Evolutionary conservation across 2,329 filamentous ascomycete species (phyloP), one percentile per base, ranked within the genome.

Genomic region (Scedosporium dehoogii): DNA sequence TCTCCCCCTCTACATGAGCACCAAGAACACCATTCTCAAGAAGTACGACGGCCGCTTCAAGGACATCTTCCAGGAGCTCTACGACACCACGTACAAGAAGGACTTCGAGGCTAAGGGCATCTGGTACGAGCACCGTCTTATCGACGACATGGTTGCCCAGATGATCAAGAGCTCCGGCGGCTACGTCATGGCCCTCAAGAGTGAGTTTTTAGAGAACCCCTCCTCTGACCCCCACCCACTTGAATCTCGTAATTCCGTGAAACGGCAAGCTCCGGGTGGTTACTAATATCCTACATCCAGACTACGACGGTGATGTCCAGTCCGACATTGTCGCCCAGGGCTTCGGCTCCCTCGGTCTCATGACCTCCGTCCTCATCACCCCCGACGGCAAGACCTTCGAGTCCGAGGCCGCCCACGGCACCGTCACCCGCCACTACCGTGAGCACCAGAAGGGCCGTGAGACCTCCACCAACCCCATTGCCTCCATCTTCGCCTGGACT

Each of bases 11-110:
- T 99, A 97, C 83, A 96, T 97, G 93, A 96, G 91, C 84, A 99
- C 94, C 78, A 99, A 99, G 89, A 97, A 97, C 84, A 99, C 94
- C 69, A 99, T 99, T 70, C 81, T 99, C 69, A 99, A 99, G 84
- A 93, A 92, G 77, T 99, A 99, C 79, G 94, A 99, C 73, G 94
- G 94, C 61, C 86, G 90, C 70, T 99, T 99, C 86, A 97, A 97
- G 87, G 94, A 99, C 73, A 96, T 97, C 76, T 99, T 99, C 86
- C 90, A 99, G 84, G 90, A 96, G 73, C 86, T 97, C 71, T 99
- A 93, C 79, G 91, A 97, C 66, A 84, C 82, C 64, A 80, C 88
- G 70, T 99, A 97, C 83, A 88, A 90, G 83, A 83, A 85, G 74
- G 84, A 91, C 55, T 97, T 97, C 70, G 92, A 97, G 74, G 88